phyloP scores from a whole-genome alignment of 768 basidiomycete species.

The Pleurotus citrinopileatus region DNA sequence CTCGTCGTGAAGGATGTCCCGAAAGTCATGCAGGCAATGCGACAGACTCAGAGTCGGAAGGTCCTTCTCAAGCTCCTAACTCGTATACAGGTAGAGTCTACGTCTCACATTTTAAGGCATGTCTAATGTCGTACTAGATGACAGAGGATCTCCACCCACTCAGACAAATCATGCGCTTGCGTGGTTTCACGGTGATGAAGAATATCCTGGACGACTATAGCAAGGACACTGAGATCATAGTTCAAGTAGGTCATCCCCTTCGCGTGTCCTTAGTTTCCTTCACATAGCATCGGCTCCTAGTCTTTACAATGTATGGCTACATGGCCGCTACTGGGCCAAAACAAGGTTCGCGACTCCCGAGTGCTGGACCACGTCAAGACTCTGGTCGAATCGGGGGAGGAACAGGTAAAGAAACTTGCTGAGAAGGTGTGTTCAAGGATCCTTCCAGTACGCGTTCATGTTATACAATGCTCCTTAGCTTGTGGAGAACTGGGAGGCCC shows the following conservation, averaged over 20 bases:
- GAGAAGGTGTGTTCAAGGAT: conserved; percentile 47
- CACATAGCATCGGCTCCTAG: too few relatives aligned
- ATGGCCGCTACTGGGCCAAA: conserved; percentile 84
- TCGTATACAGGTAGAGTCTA: conserved; percentile 67
- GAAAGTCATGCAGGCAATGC: conserved; percentile 87
- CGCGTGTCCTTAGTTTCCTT: background rate
- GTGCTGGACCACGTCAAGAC: conserved; percentile 62
- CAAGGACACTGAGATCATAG: conserved; percentile 67
- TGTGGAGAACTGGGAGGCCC: conserved; percentile 73
- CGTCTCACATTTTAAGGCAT: too few relatives aligned
- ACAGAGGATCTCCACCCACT: conserved; percentile 79
- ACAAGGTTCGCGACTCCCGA: conserved; percentile 83
- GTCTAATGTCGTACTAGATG: conserved; percentile 49
- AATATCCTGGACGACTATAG: conserved; percentile 78
- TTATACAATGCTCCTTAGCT: conserved; percentile 41
- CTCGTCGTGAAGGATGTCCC: conserved; percentile 79
- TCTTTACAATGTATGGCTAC: conserved; percentile 62
- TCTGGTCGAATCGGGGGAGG: conserved; percentile 54
- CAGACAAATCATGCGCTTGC: conserved; percentile 84
- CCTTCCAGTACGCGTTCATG: background rate
- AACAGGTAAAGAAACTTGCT: conserved; percentile 54
- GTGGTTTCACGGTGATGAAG: conserved; percentile 91
- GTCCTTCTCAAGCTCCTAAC: conserved; percentile 81
- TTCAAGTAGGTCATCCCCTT: conserved; percentile 46
- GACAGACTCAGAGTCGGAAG: conserved; percentile 81